Base-by-base conservation (phyloP, 129 eudicot genomes). In the Centrapalus pauciflorus region DNA sequence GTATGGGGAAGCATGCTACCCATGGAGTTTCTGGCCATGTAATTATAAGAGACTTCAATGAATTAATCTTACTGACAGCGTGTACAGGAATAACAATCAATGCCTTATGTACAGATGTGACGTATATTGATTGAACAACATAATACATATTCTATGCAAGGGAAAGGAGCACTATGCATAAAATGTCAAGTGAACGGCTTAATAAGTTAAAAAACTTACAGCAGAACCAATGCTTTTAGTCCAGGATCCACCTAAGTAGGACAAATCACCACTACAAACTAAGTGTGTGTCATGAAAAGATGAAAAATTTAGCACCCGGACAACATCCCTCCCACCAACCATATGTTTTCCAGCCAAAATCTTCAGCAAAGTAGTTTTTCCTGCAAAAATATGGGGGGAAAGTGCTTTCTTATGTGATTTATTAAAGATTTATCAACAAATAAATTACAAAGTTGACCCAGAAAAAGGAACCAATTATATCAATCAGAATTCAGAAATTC, bases 221-320 rank as follows among this genome's bases (percentile, higher is more conserved):
- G 95, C 95, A 41, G 91, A 85, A 80, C 96, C 90, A 57, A 83
- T 81, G 50, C 71, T 83, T 77, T 85, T 92, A 63, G 83, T 92
- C 98, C 98, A 92, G 17, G 98, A 92, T 70, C 95, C 98, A 32
- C 98, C 98, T 84, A 92, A 72, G 79, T 92, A 92, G 12, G 98
- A 86, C 84, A 92, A 78, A 69, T 88, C 95, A 40, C 98, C 98
- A 25, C 81, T 82, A 56, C 98, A 92, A 71, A 92, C 98, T 57
- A 92, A 84, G 32, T 77, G 80, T 10, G 98, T 92, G 79, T 92
- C 98, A 37, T 92, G 98, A 79, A 92, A 92, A 57, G 98, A 95
- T 55, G 98, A 92, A 55, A 58, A 83, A 71, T 88, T 76, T 49
- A 92, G 82, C 77, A 92, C 96, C 64, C 84, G 80, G 62, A 92